phyloP scores from a whole-genome alignment of 2,329 filamentous ascomycete species.

The Cladobotryum protrusum region DNA sequence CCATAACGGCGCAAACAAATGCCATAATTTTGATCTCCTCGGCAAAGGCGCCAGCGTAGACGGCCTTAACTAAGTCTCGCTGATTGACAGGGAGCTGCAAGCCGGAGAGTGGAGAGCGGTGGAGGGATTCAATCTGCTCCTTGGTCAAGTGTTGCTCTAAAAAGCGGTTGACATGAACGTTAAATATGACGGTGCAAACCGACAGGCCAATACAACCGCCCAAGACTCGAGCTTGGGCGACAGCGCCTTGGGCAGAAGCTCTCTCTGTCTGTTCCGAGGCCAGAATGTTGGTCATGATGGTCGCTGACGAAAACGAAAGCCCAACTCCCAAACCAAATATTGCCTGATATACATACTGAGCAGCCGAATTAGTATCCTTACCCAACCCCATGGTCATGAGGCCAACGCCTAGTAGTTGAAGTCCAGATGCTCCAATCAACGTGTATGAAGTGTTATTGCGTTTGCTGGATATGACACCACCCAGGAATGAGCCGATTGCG shows the following conservation, averaged over 20 bases:
- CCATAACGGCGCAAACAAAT: slow-evolving; percentile 36
- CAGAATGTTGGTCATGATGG: slow-evolving; percentile 52
- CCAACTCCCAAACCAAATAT: slow-evolving; percentile 55
- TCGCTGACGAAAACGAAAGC: slow-evolving; percentile 49
- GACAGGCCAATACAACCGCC: slow-evolving; percentile 55
- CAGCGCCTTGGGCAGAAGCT: slow-evolving; percentile 53
- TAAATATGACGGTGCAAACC: slow-evolving; percentile 53
- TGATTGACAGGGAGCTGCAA: slow-evolving; percentile 28
- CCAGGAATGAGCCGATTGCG: slow-evolving; percentile 50
- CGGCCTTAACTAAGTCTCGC: slow-evolving; percentile 30
- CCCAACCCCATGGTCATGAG: slow-evolving; percentile 41
- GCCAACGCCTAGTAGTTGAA: slow-evolving; percentile 48
- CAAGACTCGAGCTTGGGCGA: slow-evolving; percentile 54
- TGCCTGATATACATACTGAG: slow-evolving; percentile 49
- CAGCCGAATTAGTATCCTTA: slow-evolving; percentile 26
- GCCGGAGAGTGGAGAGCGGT: slow-evolving; percentile 37
- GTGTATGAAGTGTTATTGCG: slow-evolving; percentile 49
- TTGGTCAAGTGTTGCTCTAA: slow-evolving; percentile 31
- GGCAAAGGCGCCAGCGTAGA: slow-evolving; percentile 42
- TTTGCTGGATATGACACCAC: slow-evolving; percentile 47
- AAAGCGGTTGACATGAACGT: slow-evolving; percentile 34
- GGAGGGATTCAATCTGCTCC: slow-evolving; percentile 35
- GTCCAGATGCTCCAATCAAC: slow-evolving; percentile 40
- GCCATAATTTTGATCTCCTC: slow-evolving; percentile 43
- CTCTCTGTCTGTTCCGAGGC: slow-evolving; percentile 41